phyloP scores from a whole-genome alignment of 2,329 filamentous ascomycete species.

The Fusarium sp. region DNA sequence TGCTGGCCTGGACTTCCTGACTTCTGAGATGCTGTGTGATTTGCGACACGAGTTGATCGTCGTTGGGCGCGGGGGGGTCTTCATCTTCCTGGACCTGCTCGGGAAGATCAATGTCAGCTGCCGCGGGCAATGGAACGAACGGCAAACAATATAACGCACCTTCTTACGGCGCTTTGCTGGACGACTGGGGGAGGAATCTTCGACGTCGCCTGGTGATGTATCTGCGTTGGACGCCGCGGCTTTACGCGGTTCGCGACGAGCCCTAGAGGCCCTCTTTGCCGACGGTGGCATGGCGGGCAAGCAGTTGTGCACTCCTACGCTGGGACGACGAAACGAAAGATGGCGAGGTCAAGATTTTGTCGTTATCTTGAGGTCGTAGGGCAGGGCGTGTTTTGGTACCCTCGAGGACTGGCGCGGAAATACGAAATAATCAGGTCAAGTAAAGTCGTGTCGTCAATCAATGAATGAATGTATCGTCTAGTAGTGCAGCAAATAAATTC shows the following conservation, averaged over 20 bases:
- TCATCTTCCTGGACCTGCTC: constrained; percentile 51
- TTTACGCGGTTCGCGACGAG: constrained; percentile 52
- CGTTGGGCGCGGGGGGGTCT: constrained; percentile 55
- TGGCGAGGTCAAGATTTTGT: neutral
- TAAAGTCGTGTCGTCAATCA: constrained; percentile 39
- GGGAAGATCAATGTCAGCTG: constrained; percentile 17
- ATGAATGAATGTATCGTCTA: constrained; percentile 31
- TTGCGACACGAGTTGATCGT: constrained; percentile 65
- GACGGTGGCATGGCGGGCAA: constrained; percentile 49
- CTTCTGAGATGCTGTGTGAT: constrained; percentile 63
- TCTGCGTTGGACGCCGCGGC: constrained; percentile 48
- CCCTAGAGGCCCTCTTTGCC: constrained; percentile 50
- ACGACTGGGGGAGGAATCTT: constrained; percentile 67
- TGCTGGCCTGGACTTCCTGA: constrained; percentile 65
- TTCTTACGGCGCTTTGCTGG: constrained; percentile 73
- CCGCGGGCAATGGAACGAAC: neutral
- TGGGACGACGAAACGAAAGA: constrained; percentile 2
- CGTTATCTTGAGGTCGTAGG: neutral
- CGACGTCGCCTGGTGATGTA: constrained; percentile 50
- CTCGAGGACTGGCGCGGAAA: constrained; percentile 20
- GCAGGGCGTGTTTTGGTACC: constrained; percentile 1
- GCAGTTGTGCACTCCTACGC: neutral
- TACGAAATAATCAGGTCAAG: constrained; percentile 18
- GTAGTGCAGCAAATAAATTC: constrained; percentile 39
- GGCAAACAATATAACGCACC: constrained; percentile 49